These are phyloP conservation scores for Mycena haematopus DNA, from an alignment of 768 basidiomycete species.

Conservation along the genomic window DNA sequence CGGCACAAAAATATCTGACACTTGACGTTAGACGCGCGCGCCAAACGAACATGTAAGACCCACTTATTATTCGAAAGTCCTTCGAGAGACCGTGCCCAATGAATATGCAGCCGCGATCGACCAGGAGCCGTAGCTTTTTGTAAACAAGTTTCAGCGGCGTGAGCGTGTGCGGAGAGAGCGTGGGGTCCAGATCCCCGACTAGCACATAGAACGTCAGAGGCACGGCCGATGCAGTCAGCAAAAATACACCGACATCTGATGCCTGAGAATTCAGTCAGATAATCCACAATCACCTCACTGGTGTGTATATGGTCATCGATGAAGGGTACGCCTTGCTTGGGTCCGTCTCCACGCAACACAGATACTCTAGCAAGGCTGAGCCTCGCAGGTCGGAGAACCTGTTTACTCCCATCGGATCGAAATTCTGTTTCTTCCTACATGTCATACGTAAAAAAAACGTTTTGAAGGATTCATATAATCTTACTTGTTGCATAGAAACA, in stretches of 20 bases:
- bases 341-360: conserved; percentile 86
- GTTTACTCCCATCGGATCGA: conserved; percentile 93
- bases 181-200: conserved; percentile 94
- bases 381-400: conserved; percentile 88
- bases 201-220: conserved; percentile 20
- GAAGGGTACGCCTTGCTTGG: conserved; percentile 84
- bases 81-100: conserved; percentile 97
- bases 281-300: conserved; percentile 94
- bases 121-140: conserved; percentile 92
- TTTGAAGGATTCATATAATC: not conserved
- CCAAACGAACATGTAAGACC: conserved; percentile 36
- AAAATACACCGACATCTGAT: conserved; percentile 77
- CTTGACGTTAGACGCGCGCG: not conserved
- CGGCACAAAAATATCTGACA: conserved; percentile 90
- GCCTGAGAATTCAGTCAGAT: conserved; percentile 96
- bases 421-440: conserved; percentile 91
- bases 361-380: conserved; percentile 95
- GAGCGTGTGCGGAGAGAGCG: conserved; percentile 82
- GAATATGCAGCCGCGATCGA: conserved; percentile 95
- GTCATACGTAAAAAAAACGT: not conserved
- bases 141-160: conserved; percentile 98
- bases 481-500: conserved; percentile 92
- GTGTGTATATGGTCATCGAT: conserved; percentile 99
- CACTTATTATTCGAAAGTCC: conserved; percentile 98
- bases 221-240: not conserved